A percentile compares a stretch with the other conserved stretches of the same genome.
Conservation (phyloP, 169 alveolate species). For the Hepatocystis sp. region DNA sequence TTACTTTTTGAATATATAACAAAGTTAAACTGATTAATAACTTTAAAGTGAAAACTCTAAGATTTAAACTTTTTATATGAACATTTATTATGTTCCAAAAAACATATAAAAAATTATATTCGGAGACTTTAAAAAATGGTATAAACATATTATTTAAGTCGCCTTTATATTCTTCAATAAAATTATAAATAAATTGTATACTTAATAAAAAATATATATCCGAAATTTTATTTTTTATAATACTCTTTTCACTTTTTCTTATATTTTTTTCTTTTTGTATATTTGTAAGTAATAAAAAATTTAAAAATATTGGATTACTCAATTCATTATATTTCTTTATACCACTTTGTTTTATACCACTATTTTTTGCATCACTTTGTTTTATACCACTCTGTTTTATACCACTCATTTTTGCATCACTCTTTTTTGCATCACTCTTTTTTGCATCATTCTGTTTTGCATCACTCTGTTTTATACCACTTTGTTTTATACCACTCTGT, state of each 20-base stretch:
- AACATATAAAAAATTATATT: slow-evolving; percentile 36
- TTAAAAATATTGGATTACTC: slow-evolving; percentile 59
- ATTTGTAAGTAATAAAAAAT: slow-evolving; percentile 44
- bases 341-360: too few species aligned
- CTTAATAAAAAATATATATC: slow-evolving; percentile 45
- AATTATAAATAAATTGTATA: slow-evolving; percentile 64
- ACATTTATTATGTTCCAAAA: slow-evolving; percentile 58
- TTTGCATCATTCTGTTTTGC: too few species aligned
- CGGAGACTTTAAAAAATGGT: slow-evolving; percentile 46
- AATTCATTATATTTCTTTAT: slow-evolving; percentile 52
- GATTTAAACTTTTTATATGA: slow-evolving; percentile 62
- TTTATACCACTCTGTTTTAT: background rate
- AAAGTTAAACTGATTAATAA: slow-evolving; percentile 36
- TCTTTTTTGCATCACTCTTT: too few species aligned
- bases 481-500: background rate
- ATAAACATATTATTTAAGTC: slow-evolving; percentile 22
- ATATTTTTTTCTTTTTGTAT: slow-evolving; percentile 72
- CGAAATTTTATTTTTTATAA: slow-evolving; percentile 62
- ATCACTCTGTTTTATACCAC: background rate
- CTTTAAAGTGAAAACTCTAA: slow-evolving; percentile 45
- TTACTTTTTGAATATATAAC: slow-evolving; percentile 21
- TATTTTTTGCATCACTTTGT: background rate
- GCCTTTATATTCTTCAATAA: slow-evolving; percentile 8
- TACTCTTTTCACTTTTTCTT: slow-evolving; percentile 47
- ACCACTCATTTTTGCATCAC: background rate